Base-by-base conservation (phyloP, 1,139 yeast genomes). In the Hemisphaericaspora subhashii region DNA sequence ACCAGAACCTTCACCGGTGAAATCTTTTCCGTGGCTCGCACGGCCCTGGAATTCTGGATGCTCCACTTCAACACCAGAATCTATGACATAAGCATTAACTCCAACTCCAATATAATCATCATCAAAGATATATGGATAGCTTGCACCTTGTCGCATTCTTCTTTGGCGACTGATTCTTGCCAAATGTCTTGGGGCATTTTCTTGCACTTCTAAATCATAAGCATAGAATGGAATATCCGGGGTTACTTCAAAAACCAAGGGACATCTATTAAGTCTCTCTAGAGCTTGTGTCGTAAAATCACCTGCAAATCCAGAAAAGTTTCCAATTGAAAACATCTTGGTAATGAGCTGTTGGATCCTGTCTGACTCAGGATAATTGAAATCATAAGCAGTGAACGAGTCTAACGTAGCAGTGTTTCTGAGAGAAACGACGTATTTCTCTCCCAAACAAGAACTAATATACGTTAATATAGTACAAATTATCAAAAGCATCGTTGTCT, bases 81-180 rank as follows among this genome's bases (percentile, higher is more conserved):
- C 97, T 32, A 88, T 65, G n/a, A 89, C 78, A 57, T 87, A 89
- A 0, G 81, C 95, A 47, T 72, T 75, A 0, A 86, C 85, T 12
- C 73, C 79, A 7, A 60, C 36, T 2, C 65, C 68, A 20, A 51
- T 45, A 7, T 54, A 53, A 2, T 53, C 45, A 6, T 42, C 47
- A 30, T 64, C 61, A 38, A 60, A 69, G 25, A 50, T 38, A 45
- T 64, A 70, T 1, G 58, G 51, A 20, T 49, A 47, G 10, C 45
- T 39, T 22, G 46, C 47, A 20, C 48, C 41, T 22, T 43, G 44
- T 41, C 46, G 41, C 40, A 79, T 53, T 34, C 54, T 60, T 6
- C 64, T 62, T 28, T 71, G 59, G 45, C 81, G 79, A 2, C 89
- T 82, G 3, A 83, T 50, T 29, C 89, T 58, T 0, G 83, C 86